A percentile compares a stretch with the other conserved stretches of the same genome.
Conservation (phyloP, 2,329 filamentous ascomycete species). For the Coleophoma crateriformis region DNA sequence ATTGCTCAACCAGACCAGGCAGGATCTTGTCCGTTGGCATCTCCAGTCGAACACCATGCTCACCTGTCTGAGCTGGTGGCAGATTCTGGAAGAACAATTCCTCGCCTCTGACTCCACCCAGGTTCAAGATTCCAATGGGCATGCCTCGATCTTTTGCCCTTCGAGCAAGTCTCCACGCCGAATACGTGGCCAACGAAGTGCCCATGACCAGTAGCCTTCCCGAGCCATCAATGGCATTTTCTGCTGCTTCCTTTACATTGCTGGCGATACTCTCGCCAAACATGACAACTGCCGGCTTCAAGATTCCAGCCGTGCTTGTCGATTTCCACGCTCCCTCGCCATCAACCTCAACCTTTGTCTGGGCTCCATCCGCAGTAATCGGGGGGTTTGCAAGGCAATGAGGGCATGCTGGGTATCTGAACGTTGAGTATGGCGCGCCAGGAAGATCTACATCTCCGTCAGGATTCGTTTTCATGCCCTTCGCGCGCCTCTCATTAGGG, state of each 20-base stretch:
- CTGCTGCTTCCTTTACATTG: constrained; percentile 67
- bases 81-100: constrained; percentile 62
- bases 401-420: constrained; percentile 87
- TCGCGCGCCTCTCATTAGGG: constrained; percentile 58
- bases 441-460: constrained; percentile 93
- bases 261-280: constrained; percentile 83
- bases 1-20: constrained; percentile 47
- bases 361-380: constrained; percentile 44
- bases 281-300: constrained; percentile 94
- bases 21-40: constrained; percentile 52
- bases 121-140: constrained; percentile 82
- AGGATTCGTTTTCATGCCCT: constrained; percentile 78
- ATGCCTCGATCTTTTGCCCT: constrained; percentile 75
- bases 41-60: constrained; percentile 49
- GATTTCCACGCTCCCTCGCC: constrained; percentile 72
- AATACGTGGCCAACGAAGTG: constrained; percentile 90
- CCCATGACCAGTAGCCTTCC: constrained; percentile 74
- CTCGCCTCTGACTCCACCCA: constrained; percentile 78
- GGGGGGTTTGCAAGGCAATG: constrained; percentile 66
- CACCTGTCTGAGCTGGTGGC: constrained; percentile 43
- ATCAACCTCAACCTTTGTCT: constrained; percentile 63
- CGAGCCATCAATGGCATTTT: constrained; percentile 72
- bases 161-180: constrained; percentile 85
- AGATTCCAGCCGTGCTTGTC: constrained; percentile 64
- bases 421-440: constrained; percentile 80